Base-by-base conservation (phyloP, 2,329 filamentous ascomycete genomes). In the Tolypocladium pustulatum region DNA sequence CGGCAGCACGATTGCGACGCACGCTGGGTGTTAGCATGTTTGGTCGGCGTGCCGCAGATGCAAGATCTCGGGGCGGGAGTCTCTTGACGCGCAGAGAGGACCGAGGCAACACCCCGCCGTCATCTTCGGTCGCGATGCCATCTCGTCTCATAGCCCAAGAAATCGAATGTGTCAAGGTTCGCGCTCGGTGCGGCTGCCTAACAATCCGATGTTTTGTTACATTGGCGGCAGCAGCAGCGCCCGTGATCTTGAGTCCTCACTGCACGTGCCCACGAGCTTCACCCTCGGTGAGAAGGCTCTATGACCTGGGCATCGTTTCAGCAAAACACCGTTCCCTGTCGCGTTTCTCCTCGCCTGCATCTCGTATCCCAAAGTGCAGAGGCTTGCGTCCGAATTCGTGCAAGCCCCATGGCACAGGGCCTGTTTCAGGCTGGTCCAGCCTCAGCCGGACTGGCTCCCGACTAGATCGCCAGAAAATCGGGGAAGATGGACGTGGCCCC, bases 11-110 rank as follows among this genome's bases (percentile, higher is more conserved):
- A 5, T 8, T 10, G 40, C n/a, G n/a, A 10, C n/a, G n/a, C 7
- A 25, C 13, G n/a, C 68, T 66, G 64, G 69, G 63, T 68, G 67
- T 68, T 64, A 68, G 65, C 65, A 78, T 76, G 65, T 65, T 78
- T 17, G 15, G 37, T 6, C 37, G 37, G 60, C 59, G 78, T 78
- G 66, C n/a, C n/a, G n/a, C n/a, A 86, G 86, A 72, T 86, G 83
- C 68, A 70, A 73, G 57, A 75, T 73, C 64, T 74, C 77, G 46
- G 81, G 81, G 30, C 75, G 81, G 67, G 75, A 81, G 63, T 86
- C 83, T 72, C 78, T 84, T 60, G n/a, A n/a, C n/a, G n/a, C n/a
- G n/a, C n/a, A n/a, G 83, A 83, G 38, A 2, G n/a, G 17, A 6
- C 13, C 15, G 15, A 17, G 37, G 38, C 6, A 7, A 41, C 17